These are phyloP conservation scores for Salvia splendens DNA, from an alignment of 257 asterid species.

Conservation along the genomic window DNA sequence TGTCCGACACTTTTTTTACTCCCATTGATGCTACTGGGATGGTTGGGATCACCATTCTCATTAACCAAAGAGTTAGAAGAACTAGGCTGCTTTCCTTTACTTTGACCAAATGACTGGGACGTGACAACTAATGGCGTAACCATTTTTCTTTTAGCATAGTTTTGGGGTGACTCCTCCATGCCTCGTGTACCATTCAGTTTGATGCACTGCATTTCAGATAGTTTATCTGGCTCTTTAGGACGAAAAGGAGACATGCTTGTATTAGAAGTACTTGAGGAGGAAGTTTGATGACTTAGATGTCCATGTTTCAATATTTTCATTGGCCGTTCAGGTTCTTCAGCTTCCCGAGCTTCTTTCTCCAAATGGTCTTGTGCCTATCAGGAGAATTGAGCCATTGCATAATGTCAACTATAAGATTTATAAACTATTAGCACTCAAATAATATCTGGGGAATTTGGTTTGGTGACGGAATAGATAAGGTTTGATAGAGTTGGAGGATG, in stretches of 20 bases:
- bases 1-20: conserved; percentile 28
- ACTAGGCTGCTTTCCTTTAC: conserved; percentile 49
- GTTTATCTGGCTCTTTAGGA: conserved; percentile 53
- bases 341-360: conserved; percentile 51
- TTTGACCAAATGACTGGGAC: conserved; percentile 36
- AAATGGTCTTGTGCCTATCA: conserved; percentile 37
- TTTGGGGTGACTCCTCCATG: conserved; percentile 32
- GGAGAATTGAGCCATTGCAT: conserved; percentile 28
- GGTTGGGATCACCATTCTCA: conserved; percentile 38
- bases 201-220: conserved; percentile 30
- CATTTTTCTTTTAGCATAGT: conserved; percentile 28
- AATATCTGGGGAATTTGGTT: too few species aligned
- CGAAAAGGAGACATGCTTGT: conserved; percentile 26
- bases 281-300: conserved; percentile 49
- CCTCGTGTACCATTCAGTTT: conserved; percentile 32
- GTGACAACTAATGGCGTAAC: conserved; percentile 33
- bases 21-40: conserved; percentile 28
- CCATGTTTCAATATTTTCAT: conserved; percentile 56
- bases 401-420: conserved; percentile 20
- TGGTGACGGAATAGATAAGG: too few species aligned
- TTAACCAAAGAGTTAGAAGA: conserved; percentile 35
- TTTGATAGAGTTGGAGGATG: too few species aligned
- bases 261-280: conserved; percentile 30
- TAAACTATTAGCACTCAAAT: conserved; percentile 28
- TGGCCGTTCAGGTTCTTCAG: conserved; percentile 63